phyloP scores from a whole-genome alignment of 345 rosid species.

The Linum tenue region DNA sequence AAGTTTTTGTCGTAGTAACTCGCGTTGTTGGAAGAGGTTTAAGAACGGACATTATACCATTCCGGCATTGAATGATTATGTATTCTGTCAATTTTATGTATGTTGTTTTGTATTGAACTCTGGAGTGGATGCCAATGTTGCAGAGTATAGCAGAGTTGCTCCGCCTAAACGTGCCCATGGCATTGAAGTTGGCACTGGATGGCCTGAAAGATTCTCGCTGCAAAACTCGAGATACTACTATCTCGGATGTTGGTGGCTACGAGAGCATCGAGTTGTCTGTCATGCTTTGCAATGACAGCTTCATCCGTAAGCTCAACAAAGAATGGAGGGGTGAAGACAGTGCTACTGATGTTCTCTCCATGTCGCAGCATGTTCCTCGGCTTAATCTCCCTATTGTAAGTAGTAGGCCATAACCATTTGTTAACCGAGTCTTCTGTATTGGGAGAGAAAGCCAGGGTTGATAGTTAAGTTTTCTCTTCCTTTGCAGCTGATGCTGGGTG shows the following conservation, averaged over 20 bases:
- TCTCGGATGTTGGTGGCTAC: conserved; percentile 58
- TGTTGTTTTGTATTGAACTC: neutral
- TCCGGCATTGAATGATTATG: no score
- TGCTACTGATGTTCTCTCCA: conserved; percentile 92
- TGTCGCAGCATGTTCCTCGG: conserved; percentile 74
- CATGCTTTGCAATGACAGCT: conserved; percentile 76
- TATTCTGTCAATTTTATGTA: neutral
- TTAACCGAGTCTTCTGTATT: neutral
- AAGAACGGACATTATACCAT: no score
- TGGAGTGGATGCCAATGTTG: neutral
- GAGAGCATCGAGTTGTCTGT: conserved; percentile 69
- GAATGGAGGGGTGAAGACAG: conserved; percentile 96
- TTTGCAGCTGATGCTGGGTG: conserved; percentile 91
- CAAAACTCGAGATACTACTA: conserved; percentile 65
- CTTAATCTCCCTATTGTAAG: conserved; percentile 81
- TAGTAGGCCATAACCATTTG: neutral
- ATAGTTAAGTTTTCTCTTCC: conserved; percentile 5
- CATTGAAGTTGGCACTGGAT: conserved; percentile 71
- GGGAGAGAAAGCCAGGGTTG: conserved; percentile 4
- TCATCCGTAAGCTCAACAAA: conserved; percentile 72
- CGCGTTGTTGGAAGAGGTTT: no score
- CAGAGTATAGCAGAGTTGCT: conserved; percentile 89
- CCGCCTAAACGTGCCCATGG: conserved; percentile 73
- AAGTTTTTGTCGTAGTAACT: no score
- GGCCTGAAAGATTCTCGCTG: conserved; percentile 45